phyloP scores from a whole-genome alignment of 176 grass and related monocot species.

The Alloteropsis semialata region DNA sequence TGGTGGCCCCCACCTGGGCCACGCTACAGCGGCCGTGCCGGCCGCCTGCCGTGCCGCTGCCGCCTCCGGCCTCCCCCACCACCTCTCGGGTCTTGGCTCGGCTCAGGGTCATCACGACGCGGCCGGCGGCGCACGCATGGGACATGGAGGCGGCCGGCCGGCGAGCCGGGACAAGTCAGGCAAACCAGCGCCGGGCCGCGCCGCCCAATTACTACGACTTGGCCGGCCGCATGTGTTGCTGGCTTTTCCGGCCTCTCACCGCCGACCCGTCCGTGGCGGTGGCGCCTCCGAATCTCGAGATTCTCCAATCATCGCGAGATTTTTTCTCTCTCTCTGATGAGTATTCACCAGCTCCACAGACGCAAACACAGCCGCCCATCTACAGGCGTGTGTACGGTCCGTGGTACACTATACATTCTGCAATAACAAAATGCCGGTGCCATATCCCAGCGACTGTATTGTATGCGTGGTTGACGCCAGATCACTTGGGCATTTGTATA shows the following conservation, averaged over 20 bases:
- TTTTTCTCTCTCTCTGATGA: background rate
- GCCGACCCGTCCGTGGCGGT: background rate
- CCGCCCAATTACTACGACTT: background rate
- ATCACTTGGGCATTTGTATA: background rate
- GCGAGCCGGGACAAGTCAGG: background rate
- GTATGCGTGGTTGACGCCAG: background rate
- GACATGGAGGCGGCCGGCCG: no score
- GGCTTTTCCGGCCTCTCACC: background rate
- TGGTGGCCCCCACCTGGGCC: background rate
- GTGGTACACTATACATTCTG: background rate
- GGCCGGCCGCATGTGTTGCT: background rate
- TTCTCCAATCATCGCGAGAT: background rate
- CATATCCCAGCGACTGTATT: no score
- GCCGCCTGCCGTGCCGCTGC: no score
- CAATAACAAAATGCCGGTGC: no score
- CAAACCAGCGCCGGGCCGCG: background rate
- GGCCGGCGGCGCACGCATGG: background rate
- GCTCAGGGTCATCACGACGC: background rate
- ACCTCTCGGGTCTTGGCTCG: no score
- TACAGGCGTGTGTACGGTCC: background rate
- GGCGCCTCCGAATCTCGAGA: background rate
- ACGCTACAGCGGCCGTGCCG: background rate
- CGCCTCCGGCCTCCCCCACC: no score
- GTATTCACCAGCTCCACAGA: background rate
- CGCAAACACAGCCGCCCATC: background rate